phyloP scores from a whole-genome alignment of 148 eudicot species.

The Spergularia marina region DNA sequence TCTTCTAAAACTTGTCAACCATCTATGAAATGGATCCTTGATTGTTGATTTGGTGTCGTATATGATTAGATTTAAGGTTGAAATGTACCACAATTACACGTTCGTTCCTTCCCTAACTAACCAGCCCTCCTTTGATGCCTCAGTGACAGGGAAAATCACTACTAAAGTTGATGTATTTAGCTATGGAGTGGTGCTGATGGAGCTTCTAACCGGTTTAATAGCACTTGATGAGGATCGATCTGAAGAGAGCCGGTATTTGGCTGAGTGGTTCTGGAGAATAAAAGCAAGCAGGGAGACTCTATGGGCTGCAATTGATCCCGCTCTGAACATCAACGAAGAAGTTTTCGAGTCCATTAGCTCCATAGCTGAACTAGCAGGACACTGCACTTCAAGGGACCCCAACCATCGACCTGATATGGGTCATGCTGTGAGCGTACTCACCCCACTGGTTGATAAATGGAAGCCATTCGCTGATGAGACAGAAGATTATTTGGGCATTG shows the following conservation, averaged over 20 bases:
- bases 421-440: conserved; percentile 54
- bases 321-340: conserved; percentile 43
- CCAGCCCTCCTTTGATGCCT: neutral
- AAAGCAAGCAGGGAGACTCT: conserved; percentile 47
- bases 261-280: conserved; percentile 75
- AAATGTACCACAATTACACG: neutral
- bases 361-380: conserved; percentile 66
- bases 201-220: conserved; percentile 61
- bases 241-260: conserved; percentile 68
- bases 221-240: conserved; percentile 76
- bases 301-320: conserved; percentile 50
- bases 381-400: conserved; percentile 76
- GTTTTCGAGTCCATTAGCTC: conserved; percentile 38
- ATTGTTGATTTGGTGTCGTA: no score
- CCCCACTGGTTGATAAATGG: conserved; percentile 62
- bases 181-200: conserved; percentile 86
- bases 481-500: conserved; percentile 39
- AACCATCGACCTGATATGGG: conserved; percentile 85
- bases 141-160: conserved; percentile 80
- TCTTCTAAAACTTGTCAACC: no score
- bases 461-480: conserved; percentile 48
- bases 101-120: neutral
- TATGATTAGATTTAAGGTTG: neutral
- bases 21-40: no score
- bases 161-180: conserved; percentile 82